A percentile compares a stretch with the other conserved stretches of the same genome.
phyloP scores from a whole-genome alignment of 1,284 basidiomycete genomes.

The Rhizopogon parksii region DNA sequence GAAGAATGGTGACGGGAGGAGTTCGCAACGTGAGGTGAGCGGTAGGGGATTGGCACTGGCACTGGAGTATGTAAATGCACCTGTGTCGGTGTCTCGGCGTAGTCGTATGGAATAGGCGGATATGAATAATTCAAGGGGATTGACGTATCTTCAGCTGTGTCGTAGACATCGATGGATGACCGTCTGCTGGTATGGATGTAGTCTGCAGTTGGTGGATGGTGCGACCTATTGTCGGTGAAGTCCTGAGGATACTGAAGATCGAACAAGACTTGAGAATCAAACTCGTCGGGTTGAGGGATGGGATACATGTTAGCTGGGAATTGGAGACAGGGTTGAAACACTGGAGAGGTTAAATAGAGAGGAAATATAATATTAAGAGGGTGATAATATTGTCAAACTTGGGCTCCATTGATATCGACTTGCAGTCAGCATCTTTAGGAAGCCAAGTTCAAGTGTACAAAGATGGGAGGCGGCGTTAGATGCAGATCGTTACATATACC shows the following conservation, averaged over 20 bases:
- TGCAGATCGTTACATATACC: neutral
- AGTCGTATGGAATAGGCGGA: conserved; percentile 5
- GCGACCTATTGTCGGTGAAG: neutral
- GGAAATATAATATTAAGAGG: neutral
- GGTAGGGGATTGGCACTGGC: conserved; percentile 23
- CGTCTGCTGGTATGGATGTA: conserved; percentile 3
- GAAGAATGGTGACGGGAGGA: neutral
- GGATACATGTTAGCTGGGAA: neutral
- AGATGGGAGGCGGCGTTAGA: too few species aligned
- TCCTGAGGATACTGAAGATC: neutral
- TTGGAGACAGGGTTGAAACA: neutral
- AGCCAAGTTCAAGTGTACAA: too few species aligned
- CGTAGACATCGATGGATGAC: neutral
- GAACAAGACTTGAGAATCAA: neutral
- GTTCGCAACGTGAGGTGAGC: conserved; percentile 12
- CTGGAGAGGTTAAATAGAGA: neutral
- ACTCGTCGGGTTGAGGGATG: neutral
- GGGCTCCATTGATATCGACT: too few species aligned
- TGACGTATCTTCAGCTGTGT: neutral
- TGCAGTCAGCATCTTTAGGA: too few species aligned
- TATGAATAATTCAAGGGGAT: conserved; percentile 15
- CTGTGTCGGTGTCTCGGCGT: neutral
- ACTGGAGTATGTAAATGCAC: conserved; percentile 27
- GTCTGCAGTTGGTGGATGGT: neutral
- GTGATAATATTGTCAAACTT: too few species aligned